Base-by-base conservation (phyloP, 495 filamentous ascomycete species). In the Elasticomyces elasticus region DNA sequence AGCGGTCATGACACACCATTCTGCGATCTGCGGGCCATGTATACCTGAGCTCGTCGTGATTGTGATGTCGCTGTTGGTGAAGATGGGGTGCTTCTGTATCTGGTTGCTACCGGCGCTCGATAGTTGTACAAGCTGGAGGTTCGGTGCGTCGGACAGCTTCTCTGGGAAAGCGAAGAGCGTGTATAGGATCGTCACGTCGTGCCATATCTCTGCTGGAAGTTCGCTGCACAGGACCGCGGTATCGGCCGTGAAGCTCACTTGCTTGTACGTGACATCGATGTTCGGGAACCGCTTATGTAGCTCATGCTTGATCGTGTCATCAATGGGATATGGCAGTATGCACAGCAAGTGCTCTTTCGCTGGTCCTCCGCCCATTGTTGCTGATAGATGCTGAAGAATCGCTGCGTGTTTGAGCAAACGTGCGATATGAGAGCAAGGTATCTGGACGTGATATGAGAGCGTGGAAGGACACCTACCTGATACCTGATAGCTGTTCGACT, bases 1-100 rank as follows among this genome's bases (percentile, higher is more conserved):
- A 62, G 73, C 71, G 38, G 79, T 79, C 68, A 82, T 67, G 41
- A 85, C 67, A 28, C 81, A 69, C 85, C 86, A 94, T 72, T 95
- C 89, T 0, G 86, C 74, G 52, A 94, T 94, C 53, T 89, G 85
- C 0, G 89, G 87, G 61, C 84, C 85, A 60, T 89, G 85, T 46
- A 92, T 79, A 15, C 87, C 87, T 20, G 79, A 84, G 33, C 83
- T 79, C 5, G 84, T 89, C 22, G 82, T 83, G 46, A 94, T 74
- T 0, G 75, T 68, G 47, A 90, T 76, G 13, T 80, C 60, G 12
- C 79, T 80, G 17, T 81, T 72, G 26, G 66, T 81, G 57, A 85
- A 83, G 1, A 91, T 71, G 4, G 84, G 84, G 30, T 78, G 61
- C 2, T 79, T 61, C 25, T 79, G 50, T 7, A 89, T 59, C 53